Evolutionary conservation across 2,329 filamentous ascomycete species (phyloP).

Genomic region (Didymella pinodella): DNA sequence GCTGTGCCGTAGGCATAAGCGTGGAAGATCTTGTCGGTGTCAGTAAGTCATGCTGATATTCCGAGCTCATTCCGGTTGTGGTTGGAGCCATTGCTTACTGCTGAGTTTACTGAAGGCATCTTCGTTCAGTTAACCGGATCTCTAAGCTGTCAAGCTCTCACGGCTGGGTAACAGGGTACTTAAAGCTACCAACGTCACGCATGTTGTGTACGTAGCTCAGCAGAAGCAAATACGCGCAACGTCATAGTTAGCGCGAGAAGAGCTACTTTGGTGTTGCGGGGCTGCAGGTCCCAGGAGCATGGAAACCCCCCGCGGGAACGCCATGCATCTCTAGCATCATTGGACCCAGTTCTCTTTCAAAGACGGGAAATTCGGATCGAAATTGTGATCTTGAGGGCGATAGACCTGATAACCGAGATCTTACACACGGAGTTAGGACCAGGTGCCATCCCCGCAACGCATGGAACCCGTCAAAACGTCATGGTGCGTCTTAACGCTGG

Average conservation of each 20-base stretch:
- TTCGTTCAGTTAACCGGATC: neutral
- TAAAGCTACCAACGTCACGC: conserved; percentile 7
- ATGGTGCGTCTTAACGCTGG: neutral
- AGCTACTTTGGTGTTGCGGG: conserved; percentile 19
- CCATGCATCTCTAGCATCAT: neutral
- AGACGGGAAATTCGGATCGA: conserved; percentile 8
- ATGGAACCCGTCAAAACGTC: conserved; percentile 5
- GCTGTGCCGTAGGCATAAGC: conserved; percentile 39
- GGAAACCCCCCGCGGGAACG: neutral
- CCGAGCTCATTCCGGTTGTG: neutral
- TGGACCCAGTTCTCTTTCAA: neutral
- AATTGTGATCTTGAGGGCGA: neutral
- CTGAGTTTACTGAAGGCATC: conserved; percentile 28
- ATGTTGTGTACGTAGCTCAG: conserved; percentile 3
- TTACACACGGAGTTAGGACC: neutral
- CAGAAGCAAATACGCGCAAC: conserved; percentile 12
- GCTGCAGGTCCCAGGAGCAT: conserved; percentile 4
- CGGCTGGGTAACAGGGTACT: neutral
- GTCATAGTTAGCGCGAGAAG: conserved; percentile 23
- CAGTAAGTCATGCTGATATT: neutral
- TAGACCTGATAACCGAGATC: conserved; percentile 9
- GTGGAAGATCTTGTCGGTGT: conserved; percentile 28
- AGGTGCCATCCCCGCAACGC: conserved; percentile 2
- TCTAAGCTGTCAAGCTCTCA: neutral
- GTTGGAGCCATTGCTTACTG: conserved; percentile 8